Percentiles rank a stretch among this genome's conserved stretches.
Evolutionary conservation across 148 eudicot species (phyloP).

Genomic region (Arbutus unedo): DNA sequence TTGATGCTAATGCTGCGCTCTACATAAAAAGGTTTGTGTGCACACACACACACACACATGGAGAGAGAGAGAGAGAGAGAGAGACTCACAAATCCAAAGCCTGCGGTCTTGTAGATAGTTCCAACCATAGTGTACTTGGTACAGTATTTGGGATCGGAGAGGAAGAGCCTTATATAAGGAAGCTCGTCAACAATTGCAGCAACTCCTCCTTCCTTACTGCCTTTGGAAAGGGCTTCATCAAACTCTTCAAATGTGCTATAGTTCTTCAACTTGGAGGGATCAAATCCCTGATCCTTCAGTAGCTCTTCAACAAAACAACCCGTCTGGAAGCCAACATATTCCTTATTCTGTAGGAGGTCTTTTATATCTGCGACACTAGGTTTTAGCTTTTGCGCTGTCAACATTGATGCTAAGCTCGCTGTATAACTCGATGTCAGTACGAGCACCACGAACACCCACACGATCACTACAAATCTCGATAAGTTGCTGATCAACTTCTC

Average conservation of each 20-base stretch:
- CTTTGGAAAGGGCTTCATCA: slow-evolving; percentile 35
- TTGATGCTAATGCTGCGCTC: background rate
- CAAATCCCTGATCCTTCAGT: slow-evolving; percentile 21
- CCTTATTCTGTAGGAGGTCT: slow-evolving; percentile 34
- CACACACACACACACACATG: background rate
- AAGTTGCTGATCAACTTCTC: slow-evolving; percentile 51
- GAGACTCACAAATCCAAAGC: slow-evolving; percentile 45
- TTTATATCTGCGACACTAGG: slow-evolving; percentile 39
- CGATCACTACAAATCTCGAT: slow-evolving; percentile 54
- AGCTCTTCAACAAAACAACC: slow-evolving; percentile 37
- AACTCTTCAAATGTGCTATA: slow-evolving; percentile 29
- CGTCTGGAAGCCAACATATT: slow-evolving; percentile 38
- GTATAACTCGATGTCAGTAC: slow-evolving; percentile 65
- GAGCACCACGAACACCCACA: slow-evolving; percentile 63
- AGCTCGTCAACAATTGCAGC: slow-evolving; percentile 35
- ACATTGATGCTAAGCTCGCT: slow-evolving; percentile 54
- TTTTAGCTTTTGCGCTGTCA: slow-evolving; percentile 50
- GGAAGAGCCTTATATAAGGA: slow-evolving; percentile 31
- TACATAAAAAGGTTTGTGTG: too few relatives aligned
- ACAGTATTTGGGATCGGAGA: slow-evolving; percentile 20
- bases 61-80: background rate
- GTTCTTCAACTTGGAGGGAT: slow-evolving; percentile 15
- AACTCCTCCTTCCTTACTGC: slow-evolving; percentile 36
- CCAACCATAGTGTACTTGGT: slow-evolving; percentile 30
- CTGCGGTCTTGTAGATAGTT: slow-evolving; percentile 25